Conservation (phyloP, 805 yeast genomes). For the Ogataea naganishii region DNA sequence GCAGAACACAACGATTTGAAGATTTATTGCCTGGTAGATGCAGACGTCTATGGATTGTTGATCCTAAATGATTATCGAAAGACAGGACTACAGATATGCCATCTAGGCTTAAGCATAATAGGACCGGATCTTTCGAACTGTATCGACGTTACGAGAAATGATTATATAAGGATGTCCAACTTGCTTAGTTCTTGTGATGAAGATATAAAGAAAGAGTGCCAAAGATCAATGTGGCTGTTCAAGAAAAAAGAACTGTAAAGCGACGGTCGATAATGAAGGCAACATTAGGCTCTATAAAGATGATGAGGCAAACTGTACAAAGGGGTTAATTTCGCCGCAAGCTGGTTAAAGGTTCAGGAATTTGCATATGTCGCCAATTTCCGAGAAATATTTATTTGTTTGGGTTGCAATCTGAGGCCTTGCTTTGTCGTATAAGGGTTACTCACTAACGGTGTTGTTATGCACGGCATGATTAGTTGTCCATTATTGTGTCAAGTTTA, state of each 20-base stretch:
- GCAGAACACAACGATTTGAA: slow-evolving; percentile 18
- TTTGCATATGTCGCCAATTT: too few species aligned
- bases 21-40: slow-evolving; percentile 44
- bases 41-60: slow-evolving; percentile 56
- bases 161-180: slow-evolving; percentile 20
- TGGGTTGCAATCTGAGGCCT: too few species aligned
- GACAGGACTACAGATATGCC: too few species aligned
- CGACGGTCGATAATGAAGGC: slow-evolving; percentile 1
- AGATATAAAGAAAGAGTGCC: slow-evolving; percentile 30
- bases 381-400: too few species aligned
- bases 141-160: slow-evolving; percentile 27
- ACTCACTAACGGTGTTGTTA: too few species aligned
- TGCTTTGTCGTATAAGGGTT: too few species aligned
- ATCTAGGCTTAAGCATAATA: slow-evolving; percentile 10
- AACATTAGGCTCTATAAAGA: background rate
- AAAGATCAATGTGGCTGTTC: slow-evolving; percentile 37
- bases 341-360: too few species aligned
- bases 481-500: too few species aligned
- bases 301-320: too few species aligned
- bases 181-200: background rate
- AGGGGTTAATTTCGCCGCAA: too few species aligned
- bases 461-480: too few species aligned
- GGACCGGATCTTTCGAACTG: slow-evolving; percentile 30
- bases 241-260: slow-evolving; percentile 51
- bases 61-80: slow-evolving; percentile 38